phyloP scores from a whole-genome alignment of 768 basidiomycete genomes.

The Suillus placidus region DNA sequence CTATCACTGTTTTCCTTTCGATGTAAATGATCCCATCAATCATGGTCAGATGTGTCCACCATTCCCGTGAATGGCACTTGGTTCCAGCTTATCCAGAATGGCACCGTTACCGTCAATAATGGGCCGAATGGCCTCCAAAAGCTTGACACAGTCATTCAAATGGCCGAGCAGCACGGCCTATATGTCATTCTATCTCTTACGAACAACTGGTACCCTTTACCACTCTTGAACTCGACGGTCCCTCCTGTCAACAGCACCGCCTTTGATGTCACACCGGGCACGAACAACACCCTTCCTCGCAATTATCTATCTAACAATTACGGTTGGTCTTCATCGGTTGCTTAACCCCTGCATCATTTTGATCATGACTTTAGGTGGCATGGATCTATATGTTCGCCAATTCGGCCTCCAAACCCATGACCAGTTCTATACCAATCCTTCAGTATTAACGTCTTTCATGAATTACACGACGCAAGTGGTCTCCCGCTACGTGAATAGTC shows the following conservation, averaged over 20 bases:
- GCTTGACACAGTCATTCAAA: conserved; percentile 56
- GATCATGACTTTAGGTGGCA: conserved; percentile 48
- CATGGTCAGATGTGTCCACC: conserved; percentile 48
- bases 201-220: conserved; percentile 60
- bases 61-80: conserved; percentile 61
- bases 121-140: conserved; percentile 66
- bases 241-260: conserved; percentile 1
- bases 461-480: conserved; percentile 61
- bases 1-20: conserved; percentile 1
- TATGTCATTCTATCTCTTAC: conserved; percentile 59
- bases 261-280: conserved; percentile 32
- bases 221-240: conserved; percentile 31
- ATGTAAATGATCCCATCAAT: conserved; percentile 13
- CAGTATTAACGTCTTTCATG: conserved; percentile 52
- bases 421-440: conserved; percentile 58
- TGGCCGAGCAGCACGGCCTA: conserved; percentile 57
- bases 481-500: conserved; percentile 54
- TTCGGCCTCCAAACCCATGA: conserved; percentile 50
- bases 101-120: conserved; percentile 55
- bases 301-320: conserved; percentile 66
- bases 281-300: conserved; percentile 47
- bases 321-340: conserved; percentile 37
- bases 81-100: conserved; percentile 64
- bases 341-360: conserved; percentile 2
- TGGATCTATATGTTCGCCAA: conserved; percentile 65